Evolutionary conservation across 192 early-diverging fungal genomes (phyloP), one percentile per base, ranked within the genome.

Genomic region (Podila epicladia): DNA sequence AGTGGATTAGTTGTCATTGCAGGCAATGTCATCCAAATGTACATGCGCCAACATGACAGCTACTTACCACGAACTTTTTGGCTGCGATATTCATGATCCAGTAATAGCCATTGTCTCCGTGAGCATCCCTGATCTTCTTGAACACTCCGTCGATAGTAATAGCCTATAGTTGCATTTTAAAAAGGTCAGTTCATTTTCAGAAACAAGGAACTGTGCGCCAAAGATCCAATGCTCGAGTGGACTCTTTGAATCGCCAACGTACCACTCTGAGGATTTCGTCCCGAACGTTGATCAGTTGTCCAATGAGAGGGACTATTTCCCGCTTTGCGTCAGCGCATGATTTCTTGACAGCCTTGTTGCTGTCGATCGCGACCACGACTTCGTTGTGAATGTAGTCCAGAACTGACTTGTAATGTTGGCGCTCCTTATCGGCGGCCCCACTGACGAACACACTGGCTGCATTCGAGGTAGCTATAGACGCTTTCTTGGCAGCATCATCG

Each of bases 61-160:
- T 3, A 60, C 75, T 64, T 88, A 92, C 91, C 62, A 90, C 74
- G 28, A 92, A 63, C 53, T 79, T 66, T 64, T 93, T 93, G 7
- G 90, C 85, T 3, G 85, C 50, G 38, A 85, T 61, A 53, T 91
- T 89, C 76, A 93, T 69, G 24, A 86, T 65, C 86, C 86, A 85
- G 20, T 82, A 67, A 64, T 87, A 75, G 7, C 74, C 74, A n/a
- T 33, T 62, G 41, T 83, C 73, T 20, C 59, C 60, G 20, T 68
- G 59, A 63, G 69, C 33, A 59, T 58, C 38, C 64, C 51, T 29
- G n/a, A 55, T 68, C 6, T 65, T 57, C 53, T 64, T 69, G 57
- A 80, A 80, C 13, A 67, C 48, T 12, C n/a, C 29, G 26, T 80
- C 71, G 26, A 80, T 58, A 5, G 72, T 71, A 2, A 61, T 72